phyloP scores from a whole-genome alignment of 2,329 filamentous ascomycete genomes.

The Lecanoromycetidae sp. region DNA sequence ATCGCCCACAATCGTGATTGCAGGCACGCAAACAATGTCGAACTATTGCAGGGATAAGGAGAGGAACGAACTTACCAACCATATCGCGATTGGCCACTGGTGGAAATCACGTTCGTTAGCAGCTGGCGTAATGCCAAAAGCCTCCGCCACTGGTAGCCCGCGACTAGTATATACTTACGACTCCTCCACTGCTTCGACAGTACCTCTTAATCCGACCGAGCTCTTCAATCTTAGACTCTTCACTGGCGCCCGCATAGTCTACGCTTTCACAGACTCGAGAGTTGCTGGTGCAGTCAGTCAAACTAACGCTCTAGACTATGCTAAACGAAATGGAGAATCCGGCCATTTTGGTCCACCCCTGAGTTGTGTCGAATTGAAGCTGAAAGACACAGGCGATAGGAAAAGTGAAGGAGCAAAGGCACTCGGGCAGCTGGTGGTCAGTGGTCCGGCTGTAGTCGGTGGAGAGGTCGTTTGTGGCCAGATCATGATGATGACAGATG shows the following conservation, averaged over 20 bases:
- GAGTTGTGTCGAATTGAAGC: conserved; percentile 64
- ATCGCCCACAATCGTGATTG: conserved; percentile 70
- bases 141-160: conserved; percentile 58
- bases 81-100: conserved; percentile 58
- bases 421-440: conserved; percentile 13
- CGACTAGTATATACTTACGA: conserved; percentile 73
- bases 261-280: conserved; percentile 67
- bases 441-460: conserved; percentile 16
- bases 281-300: conserved; percentile 88
- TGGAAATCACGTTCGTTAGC: conserved; percentile 59
- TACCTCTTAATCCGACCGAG: conserved; percentile 54
- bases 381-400: conserved; percentile 36
- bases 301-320: conserved; percentile 77
- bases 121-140: conserved; percentile 60
- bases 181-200: conserved; percentile 44
- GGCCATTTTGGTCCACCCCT: conserved; percentile 71
- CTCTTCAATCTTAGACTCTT: conserved; percentile 74
- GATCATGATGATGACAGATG: conserved; percentile 15
- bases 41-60: conserved; percentile 51
- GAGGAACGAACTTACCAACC: conserved; percentile 41
- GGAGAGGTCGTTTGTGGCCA: conserved; percentile 12
- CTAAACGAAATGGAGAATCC: conserved; percentile 24
- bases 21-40: conserved; percentile 60
- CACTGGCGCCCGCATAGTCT: conserved; percentile 66
- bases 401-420: conserved; percentile 9